Base-by-base conservation (phyloP, 345 rosid species). In the Corchorus olitorius region DNA sequence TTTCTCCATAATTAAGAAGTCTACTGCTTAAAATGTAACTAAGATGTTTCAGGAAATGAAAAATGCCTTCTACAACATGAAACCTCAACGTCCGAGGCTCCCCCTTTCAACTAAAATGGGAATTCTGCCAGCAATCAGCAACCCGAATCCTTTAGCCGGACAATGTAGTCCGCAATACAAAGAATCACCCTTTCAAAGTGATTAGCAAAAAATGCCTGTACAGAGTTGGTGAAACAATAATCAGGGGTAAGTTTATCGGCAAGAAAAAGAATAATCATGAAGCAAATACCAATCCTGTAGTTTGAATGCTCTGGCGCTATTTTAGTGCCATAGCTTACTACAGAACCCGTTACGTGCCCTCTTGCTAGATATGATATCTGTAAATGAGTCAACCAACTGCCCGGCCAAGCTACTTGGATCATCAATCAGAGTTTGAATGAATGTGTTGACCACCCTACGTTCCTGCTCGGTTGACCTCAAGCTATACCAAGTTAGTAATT, bases 401-500 rank as follows among this genome's bases (percentile, higher is more conserved):
- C 93, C 98, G 5, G 95, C 98, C 82, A 97, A 86, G 86, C 98
- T 92, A 81, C 88, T 83, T 12, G 85, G 98, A 83, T 94, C 99
- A 77, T 94, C 98, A 7, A 82, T 85, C 77, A 97, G 73, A 7
- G 98, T 89, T 78, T 91, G 93, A 84, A 97, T 89, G 76, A 94
- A 97, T 43, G 94, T 89, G 77, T 87, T 90, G 75, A 97, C 97
- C 75, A 97, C 95, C 61, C 98, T 85, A 15, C 98, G 92, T 77
- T 97, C 97, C 73, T 89, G 97, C 53, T 85, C 89, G 0, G 91
- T 89, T 11, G 99, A 92, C 81, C 94, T 83, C 82, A 94, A 77
- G 84, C 99, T 90, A 84, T 88, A 97, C 99, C 99, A 97, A 49
- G 99, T 94, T 68, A 97, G 79, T 85, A 97, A 85, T 79, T 87